These are phyloP conservation scores for Trypanosoma mega DNA, from an alignment of 208 protist species.

Conservation along the genomic window DNA sequence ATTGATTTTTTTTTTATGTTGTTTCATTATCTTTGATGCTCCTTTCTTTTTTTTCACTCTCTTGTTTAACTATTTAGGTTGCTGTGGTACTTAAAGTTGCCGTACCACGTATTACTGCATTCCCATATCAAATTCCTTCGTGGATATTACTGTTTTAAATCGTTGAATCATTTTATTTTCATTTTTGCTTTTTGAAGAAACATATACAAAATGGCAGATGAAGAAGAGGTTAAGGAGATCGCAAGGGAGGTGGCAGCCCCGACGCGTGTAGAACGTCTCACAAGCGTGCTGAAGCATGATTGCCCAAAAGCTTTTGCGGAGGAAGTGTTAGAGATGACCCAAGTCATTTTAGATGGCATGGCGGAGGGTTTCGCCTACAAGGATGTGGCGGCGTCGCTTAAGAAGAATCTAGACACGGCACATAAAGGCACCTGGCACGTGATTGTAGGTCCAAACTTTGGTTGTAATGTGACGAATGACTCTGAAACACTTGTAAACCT, in stretches of 20 bases:
- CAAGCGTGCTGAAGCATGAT: conserved; percentile 58
- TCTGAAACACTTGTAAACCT: conserved; percentile 81
- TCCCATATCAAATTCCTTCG: too few species aligned
- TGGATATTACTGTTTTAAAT: too few species aligned
- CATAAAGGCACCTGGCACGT: conserved; percentile 82
- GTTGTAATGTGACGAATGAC: conserved; percentile 85
- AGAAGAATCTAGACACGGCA: conserved; percentile 61
- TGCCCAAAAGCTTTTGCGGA: conserved; percentile 49
- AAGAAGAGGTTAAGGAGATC: conserved; percentile 50
- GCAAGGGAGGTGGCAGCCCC: conserved; percentile 15
- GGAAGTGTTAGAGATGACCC: conserved; percentile 66
- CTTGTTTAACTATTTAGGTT: neutral
- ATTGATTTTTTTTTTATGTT: too few species aligned
- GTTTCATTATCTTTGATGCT: too few species aligned
- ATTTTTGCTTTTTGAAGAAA: too few species aligned
- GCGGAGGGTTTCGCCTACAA: conserved; percentile 58
- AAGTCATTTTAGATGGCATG: conserved; percentile 52
- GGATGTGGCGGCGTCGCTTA: conserved; percentile 65
- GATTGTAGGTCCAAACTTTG: conserved; percentile 84
- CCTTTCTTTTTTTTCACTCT: neutral
- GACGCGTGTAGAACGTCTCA: conserved; percentile 36
- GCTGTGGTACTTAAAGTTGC: neutral
- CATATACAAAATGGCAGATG: conserved; percentile 57
- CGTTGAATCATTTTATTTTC: too few species aligned
- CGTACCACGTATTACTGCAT: neutral